A percentile compares a stretch with the other conserved stretches of the same genome.
These are phyloP conservation scores for Tetracentron sinense DNA, from an alignment of 164 flowering plant species.

Conservation along the genomic window DNA sequence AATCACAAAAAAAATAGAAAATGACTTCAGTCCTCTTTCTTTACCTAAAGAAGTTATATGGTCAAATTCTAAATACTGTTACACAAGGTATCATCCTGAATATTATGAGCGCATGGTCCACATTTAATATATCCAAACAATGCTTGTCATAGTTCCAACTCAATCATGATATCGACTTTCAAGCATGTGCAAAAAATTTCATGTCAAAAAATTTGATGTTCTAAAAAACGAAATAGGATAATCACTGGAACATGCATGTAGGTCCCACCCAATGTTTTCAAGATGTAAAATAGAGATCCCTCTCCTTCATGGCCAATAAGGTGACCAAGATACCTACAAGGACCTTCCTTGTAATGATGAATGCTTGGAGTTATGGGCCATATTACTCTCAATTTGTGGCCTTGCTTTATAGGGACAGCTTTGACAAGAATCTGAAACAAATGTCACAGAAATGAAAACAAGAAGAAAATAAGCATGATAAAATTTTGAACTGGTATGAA, in stretches of 20 bases:
- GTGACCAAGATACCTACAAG: constrained; percentile 84
- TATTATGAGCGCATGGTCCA: no score
- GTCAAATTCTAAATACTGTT: no score
- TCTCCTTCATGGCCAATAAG: constrained; percentile 99
- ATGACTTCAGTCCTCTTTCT: no score
- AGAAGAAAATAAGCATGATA: background rate
- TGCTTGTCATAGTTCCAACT: no score
- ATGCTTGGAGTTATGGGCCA: constrained; percentile 91
- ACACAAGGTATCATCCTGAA: no score
- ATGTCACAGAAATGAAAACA: constrained; percentile 1
- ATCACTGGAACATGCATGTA: constrained; percentile 2
- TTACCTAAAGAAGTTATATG: no score
- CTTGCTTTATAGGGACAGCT: constrained; percentile 81
- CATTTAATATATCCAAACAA: no score
- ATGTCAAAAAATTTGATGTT: background rate
- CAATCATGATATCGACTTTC: no score
- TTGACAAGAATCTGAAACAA: constrained; percentile 77
- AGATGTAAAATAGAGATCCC: constrained; percentile 76
- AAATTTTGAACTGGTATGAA: background rate
- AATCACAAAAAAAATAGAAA: no score
- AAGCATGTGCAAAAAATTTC: background rate
- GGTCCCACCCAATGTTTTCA: constrained; percentile 81
- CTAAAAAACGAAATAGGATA: background rate
- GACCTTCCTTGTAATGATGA: constrained; percentile 77
- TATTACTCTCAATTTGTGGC: constrained; percentile 62